Evolutionary conservation across 768 basidiomycete genomes (phyloP), one percentile per base, ranked within the genome.

Genomic region (Leccinum ochraceum): DNA sequence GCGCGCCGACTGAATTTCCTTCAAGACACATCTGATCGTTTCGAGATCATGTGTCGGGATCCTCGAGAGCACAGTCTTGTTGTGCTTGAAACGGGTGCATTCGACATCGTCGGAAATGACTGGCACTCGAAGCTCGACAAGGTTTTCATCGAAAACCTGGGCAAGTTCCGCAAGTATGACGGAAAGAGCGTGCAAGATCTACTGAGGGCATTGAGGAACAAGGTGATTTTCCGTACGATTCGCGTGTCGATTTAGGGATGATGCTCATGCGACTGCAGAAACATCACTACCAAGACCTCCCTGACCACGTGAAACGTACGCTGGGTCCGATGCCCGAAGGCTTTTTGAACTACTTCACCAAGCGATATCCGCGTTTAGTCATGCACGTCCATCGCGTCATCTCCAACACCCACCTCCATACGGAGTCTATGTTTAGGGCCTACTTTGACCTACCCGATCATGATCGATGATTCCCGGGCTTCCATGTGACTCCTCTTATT

Each of bases 111-210:
- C 3, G 95, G 95, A 24, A 82, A 84, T 59, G 96, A 98, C 75
- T 99, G 97, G 97, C 86, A 90, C 61, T 73, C 85, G 14, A 83
- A 88, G 46, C 80, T 98, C 50, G 95, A 98, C 78, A 92, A 88
- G 66, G 78, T 88, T 13, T 93, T 99, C 74, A 87, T 94, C 56
- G 95, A 96, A 61, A 98, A 94, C 72, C 76, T 99, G 56, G 95
- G 96, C 57, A 98, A 98, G 74, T 98, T 95, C 76, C 81, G 97
- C 66, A 99, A 98, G 75, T 99, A 99, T 70, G 94, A 98, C 70
- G 93, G 91, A 20, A 80, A 80, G 69, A 91, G 89, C 56, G 90
- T 98, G 10, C 91, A 97, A 65, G 97, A 99, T 77, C 76, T 99
- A 9, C 74, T 99, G 53, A 83, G 97, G 55, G 97, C 97, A 4